Evolutionary conservation across 2,329 filamentous ascomycete species (phyloP).

Genomic region (Harringtonia lauricola): DNA sequence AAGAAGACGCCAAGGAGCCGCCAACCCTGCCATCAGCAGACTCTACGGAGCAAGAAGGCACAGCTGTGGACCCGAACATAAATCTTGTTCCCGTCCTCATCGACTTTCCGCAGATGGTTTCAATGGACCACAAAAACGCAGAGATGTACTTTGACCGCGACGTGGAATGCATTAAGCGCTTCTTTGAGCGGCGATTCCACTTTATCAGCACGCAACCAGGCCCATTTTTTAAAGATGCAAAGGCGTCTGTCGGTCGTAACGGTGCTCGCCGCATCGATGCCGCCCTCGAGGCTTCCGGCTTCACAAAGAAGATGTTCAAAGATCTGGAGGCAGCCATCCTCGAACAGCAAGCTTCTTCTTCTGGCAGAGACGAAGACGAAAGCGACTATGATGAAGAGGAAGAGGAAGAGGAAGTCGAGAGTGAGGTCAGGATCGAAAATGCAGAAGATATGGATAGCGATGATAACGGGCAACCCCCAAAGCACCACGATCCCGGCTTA

Average conservation of each 20-base stretch:
- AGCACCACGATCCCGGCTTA: neutral
- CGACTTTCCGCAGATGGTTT: slow-evolving; percentile 97
- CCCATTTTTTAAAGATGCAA: slow-evolving; percentile 75
- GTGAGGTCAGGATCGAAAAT: neutral
- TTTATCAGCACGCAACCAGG: slow-evolving; percentile 75
- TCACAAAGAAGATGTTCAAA: slow-evolving; percentile 93
- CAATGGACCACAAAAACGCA: slow-evolving; percentile 84
- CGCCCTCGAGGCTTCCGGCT: slow-evolving; percentile 82
- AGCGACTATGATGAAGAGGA: slow-evolving; percentile 15
- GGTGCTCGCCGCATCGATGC: slow-evolving; percentile 67
- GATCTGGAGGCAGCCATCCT: slow-evolving; percentile 87
- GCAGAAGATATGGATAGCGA: neutral
- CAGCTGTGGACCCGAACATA: neutral
- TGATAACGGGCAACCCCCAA: neutral
- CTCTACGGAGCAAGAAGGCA: slow-evolving; percentile 11
- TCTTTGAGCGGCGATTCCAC: slow-evolving; percentile 80
- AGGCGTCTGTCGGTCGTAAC: slow-evolving; percentile 58
- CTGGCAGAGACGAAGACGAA: slow-evolving; percentile 20
- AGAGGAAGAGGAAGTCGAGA: slow-evolving; percentile 1
- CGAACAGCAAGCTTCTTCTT: slow-evolving; percentile 42
- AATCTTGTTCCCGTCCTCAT: slow-evolving; percentile 71
- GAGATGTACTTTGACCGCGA: slow-evolving; percentile 97
- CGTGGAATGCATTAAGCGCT: slow-evolving; percentile 88
- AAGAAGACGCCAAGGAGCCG: slow-evolving; percentile 1
- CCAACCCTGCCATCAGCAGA: too few species aligned